These are phyloP conservation scores for Debaryomyces hansenii DNA, from an alignment of 805 yeast species.

Conservation along the genomic window DNA sequence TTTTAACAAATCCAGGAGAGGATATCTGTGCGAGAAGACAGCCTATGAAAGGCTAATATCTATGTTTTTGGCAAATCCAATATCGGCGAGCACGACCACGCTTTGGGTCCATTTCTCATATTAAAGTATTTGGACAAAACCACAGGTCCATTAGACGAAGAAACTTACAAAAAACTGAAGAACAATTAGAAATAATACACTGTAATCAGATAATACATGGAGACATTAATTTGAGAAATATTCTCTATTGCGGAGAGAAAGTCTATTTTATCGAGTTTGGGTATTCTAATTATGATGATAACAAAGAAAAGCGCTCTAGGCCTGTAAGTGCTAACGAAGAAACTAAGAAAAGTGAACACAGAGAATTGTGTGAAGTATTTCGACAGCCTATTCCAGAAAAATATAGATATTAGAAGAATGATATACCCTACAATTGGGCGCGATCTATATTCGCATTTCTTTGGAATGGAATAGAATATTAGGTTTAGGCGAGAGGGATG, in stretches of 20 bases:
- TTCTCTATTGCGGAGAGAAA: background rate
- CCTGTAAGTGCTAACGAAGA: too few relatives aligned
- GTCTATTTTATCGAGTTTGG: background rate
- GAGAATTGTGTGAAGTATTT: too few relatives aligned
- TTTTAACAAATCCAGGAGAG: background rate
- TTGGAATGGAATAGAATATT: too few relatives aligned
- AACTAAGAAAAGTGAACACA: too few relatives aligned
- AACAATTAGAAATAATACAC: background rate
- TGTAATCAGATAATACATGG: background rate
- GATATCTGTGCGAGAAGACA: background rate
- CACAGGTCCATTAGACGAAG: background rate
- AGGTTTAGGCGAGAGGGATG: too few relatives aligned
- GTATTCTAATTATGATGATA: background rate
- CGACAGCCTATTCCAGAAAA: too few relatives aligned
- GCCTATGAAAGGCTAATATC: background rate
- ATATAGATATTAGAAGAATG: too few relatives aligned
- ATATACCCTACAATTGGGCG: too few relatives aligned
- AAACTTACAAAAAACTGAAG: background rate
- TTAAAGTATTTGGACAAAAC: background rate
- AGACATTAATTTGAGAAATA: background rate
- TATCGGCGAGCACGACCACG: conserved; percentile 1
- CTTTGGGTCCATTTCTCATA: conserved; percentile 1
- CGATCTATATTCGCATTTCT: too few relatives aligned
- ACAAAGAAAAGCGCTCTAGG: background rate
- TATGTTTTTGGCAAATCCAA: background rate